Evolutionary conservation across 208 protist genomes (phyloP), one percentile per base, ranked within the genome.

Genomic region (Trypanosoma mega): DNA sequence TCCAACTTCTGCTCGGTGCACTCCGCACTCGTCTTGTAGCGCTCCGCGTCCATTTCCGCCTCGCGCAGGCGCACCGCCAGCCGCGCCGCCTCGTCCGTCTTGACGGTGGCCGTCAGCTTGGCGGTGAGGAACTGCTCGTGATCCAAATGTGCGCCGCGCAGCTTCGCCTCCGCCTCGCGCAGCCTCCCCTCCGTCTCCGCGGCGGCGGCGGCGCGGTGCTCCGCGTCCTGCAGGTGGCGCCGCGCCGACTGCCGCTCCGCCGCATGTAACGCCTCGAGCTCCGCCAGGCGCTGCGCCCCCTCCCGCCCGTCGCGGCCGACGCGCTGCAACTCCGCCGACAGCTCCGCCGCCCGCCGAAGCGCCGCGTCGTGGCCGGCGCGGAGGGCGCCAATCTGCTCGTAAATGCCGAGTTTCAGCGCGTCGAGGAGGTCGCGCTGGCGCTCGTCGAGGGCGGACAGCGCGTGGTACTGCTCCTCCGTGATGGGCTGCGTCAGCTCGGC

Each of bases 1-100:
- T 95, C 88, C 5, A 95, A 68, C 63, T 95, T 95, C 60, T 95
- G 85, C 66, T 95, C 88, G 18, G 56, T 77, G 69, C 88, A 95
- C 68, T 95, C 88, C 6, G 85, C 82, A 27, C 68, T 81, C 26
- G 85, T 74, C 54, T 84, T 87, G 64, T 90, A 85, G 2, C 82
- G 79, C 58, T 89, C 76, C 20, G 47, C 50, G 27, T 95, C 78
- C 77, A 92, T 78, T 58, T 95, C 85, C 2, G 85, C 63, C 58
- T 95, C 84, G 46, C 91, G 78, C 23, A 95, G 61, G 7, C 80
- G 84, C 55, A 95, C 72, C 0, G 76, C 65, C 9, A 92, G 74
- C n/a, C 85, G 76, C 11, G 88, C 80, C 1, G 85, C 82, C 45
- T 95, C 88, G 33, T 92, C 85, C 16, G 82, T 92, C 57, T 92